Conservation (phyloP, 768 basidiomycete genomes). For the Collybia nuda region DNA sequence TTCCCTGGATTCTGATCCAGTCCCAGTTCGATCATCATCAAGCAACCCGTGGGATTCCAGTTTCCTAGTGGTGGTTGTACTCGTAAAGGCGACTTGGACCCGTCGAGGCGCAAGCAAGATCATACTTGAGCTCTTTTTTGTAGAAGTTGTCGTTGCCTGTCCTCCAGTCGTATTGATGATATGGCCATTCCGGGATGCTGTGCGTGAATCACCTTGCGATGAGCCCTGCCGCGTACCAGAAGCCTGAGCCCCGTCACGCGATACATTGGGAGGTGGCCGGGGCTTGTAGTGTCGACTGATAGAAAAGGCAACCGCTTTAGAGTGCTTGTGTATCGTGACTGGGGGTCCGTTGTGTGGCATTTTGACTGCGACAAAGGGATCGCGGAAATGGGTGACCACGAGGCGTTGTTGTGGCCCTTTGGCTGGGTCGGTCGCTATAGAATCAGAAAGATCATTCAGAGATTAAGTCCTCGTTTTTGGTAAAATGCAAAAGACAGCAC, state of each 20-base stretch:
- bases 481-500: constrained; percentile 4
- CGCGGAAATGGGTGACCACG: constrained; percentile 55
- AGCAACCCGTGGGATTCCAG: constrained; percentile 68
- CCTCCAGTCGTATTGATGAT: constrained; percentile 12
- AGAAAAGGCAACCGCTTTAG: constrained; percentile 76
- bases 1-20: constrained; percentile 23
- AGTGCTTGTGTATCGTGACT: constrained; percentile 79
- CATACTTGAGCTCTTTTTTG: constrained; percentile 38
- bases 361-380: constrained; percentile 37
- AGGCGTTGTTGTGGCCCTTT: constrained; percentile 72
- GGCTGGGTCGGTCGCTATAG: constrained; percentile 43
- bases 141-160: constrained; percentile 6
- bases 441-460: constrained; percentile 1
- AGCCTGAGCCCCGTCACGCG: background rate
- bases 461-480: background rate
- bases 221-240: background rate
- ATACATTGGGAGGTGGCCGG: constrained; percentile 9
- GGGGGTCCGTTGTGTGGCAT: constrained; percentile 54
- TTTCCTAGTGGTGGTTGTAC: constrained; percentile 69
- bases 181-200: constrained; percentile 4
- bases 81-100: constrained; percentile 80
- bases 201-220: constrained; percentile 11
- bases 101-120: constrained; percentile 71
- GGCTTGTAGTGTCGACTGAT: constrained; percentile 64
- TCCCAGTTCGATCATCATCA: constrained; percentile 37